Conservation (phyloP, 139 green algal genomes). For the Ostreobium quekettii region DNA sequence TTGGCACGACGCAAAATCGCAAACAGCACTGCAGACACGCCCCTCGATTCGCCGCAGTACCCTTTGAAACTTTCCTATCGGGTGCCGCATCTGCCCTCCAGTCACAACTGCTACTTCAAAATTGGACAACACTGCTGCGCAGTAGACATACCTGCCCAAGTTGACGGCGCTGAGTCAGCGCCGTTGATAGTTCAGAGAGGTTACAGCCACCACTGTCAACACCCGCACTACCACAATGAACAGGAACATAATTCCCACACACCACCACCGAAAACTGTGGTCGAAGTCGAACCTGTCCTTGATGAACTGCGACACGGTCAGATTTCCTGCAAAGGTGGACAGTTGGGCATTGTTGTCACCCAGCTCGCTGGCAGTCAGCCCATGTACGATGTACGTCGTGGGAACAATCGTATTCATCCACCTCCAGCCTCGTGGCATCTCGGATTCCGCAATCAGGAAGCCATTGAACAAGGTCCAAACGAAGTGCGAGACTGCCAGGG, state of each 20-base stretch:
- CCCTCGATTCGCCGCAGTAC: too few relatives aligned
- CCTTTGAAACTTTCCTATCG: too few relatives aligned
- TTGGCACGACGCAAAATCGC: too few relatives aligned
- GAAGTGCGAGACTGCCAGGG: neutral
- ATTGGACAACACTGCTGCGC: too few relatives aligned
- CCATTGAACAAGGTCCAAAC: constrained; percentile 19
- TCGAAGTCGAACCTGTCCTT: neutral
- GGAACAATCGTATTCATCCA: constrained; percentile 27
- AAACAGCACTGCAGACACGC: too few relatives aligned
- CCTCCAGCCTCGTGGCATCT: constrained; percentile 25
- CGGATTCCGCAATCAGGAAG: constrained; percentile 24
- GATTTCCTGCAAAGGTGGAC: neutral
- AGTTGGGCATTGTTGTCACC: constrained; percentile 22
- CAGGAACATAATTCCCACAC: neutral
- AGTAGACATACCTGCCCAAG: too few relatives aligned
- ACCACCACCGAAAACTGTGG: neutral
- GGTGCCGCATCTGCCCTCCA: too few relatives aligned
- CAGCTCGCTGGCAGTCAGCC: constrained; percentile 25
- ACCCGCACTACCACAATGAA: neutral
- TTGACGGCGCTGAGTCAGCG: too few relatives aligned
- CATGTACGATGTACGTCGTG: constrained; percentile 26
- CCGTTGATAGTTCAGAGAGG: too few relatives aligned
- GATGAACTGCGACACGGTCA: neutral
- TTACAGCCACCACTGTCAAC: too few relatives aligned
- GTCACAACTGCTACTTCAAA: too few relatives aligned